Evolutionary conservation across 2,329 filamentous ascomycete species (phyloP).

Genomic region (Akanthomyces uredinophilus): DNA sequence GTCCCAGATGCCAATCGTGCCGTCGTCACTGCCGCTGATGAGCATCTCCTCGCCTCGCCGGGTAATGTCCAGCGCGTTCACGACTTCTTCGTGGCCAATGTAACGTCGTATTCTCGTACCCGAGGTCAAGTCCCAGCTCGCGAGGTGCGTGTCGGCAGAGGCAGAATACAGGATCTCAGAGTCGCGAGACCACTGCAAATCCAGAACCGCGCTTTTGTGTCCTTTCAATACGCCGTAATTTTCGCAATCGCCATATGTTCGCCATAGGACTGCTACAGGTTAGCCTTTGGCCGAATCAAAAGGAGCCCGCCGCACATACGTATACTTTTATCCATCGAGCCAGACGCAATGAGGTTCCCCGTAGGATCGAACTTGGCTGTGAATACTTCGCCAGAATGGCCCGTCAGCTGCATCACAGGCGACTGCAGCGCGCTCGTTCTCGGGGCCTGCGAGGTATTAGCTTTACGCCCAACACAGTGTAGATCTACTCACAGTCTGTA

Average conservation of each 20-base stretch:
- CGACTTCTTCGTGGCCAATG: constrained; percentile 88
- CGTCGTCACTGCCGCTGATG: constrained; percentile 89
- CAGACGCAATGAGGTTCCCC: constrained; percentile 85
- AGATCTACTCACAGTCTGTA: constrained; percentile 43
- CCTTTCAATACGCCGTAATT: constrained; percentile 88
- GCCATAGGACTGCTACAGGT: constrained; percentile 70
- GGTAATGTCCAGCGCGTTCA: constrained; percentile 87
- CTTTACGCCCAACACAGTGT: neutral
- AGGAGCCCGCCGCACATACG: constrained; percentile 45
- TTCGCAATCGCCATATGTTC: constrained; percentile 85
- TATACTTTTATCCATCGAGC: constrained; percentile 90
- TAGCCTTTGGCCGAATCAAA: constrained; percentile 9
- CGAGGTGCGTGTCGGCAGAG: constrained; percentile 87
- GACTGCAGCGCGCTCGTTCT: constrained; percentile 80
- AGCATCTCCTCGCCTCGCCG: constrained; percentile 85
- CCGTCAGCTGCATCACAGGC: constrained; percentile 89
- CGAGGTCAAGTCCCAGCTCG: constrained; percentile 91
- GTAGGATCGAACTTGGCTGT: constrained; percentile 83
- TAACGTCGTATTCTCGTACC: constrained; percentile 90
- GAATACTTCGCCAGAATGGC: constrained; percentile 82
- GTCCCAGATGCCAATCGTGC: constrained; percentile 93
- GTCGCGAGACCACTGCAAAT: constrained; percentile 95
- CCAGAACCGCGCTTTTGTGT: constrained; percentile 85
- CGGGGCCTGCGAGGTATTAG: constrained; percentile 51
- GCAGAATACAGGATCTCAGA: constrained; percentile 86